Conservation (phyloP, 2,329 filamentous ascomycete genomes). For the Bimuria novae-zelandiae region DNA sequence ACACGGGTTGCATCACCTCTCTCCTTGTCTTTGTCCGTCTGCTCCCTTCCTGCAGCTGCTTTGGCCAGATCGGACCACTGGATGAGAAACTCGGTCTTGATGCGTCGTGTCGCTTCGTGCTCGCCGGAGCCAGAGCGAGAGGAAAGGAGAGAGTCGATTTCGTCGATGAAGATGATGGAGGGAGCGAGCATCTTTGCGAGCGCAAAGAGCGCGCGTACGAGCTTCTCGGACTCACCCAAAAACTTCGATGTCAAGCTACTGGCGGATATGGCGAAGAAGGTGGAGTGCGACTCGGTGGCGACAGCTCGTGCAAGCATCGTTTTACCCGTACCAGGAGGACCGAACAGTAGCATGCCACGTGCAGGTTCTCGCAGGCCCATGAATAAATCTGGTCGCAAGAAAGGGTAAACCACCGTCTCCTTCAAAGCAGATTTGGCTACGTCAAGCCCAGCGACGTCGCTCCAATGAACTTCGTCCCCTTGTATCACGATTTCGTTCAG, state of each 20-base stretch:
- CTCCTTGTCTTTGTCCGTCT: conserved; percentile 67
- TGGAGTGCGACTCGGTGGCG: conserved; percentile 90
- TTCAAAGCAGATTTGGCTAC: conserved; percentile 89
- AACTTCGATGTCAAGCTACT: conserved; percentile 96
- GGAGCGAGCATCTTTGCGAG: conserved; percentile 89
- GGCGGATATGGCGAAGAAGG: conserved; percentile 96
- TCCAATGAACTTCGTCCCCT: conserved; percentile 94
- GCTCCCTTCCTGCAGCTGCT: conserved; percentile 84
- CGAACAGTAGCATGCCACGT: conserved; percentile 92
- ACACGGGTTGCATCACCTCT: conserved; percentile 84
- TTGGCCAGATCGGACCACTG: conserved; percentile 95
- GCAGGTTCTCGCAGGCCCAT: conserved; percentile 94
- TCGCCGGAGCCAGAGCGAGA: conserved; percentile 82
- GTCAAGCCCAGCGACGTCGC: conserved; percentile 88
- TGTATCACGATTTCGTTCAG: conserved; percentile 94
- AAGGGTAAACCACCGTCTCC: conserved; percentile 96
- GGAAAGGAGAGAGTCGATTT: conserved; percentile 93
- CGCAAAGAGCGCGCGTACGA: conserved; percentile 87
- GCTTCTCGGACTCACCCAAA: conserved; percentile 93
- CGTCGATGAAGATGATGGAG: conserved; percentile 97
- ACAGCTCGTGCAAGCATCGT: conserved; percentile 96
- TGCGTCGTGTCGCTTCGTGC: conserved; percentile 88
- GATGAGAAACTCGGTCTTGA: conserved; percentile 97
- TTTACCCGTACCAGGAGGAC: conserved; percentile 96
- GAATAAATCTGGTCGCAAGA: conserved; percentile 92